A percentile compares a stretch with the other conserved stretches of the same genome.
phyloP scores from a whole-genome alignment of 179 eudicot species.

The Beta corolliflora region DNA sequence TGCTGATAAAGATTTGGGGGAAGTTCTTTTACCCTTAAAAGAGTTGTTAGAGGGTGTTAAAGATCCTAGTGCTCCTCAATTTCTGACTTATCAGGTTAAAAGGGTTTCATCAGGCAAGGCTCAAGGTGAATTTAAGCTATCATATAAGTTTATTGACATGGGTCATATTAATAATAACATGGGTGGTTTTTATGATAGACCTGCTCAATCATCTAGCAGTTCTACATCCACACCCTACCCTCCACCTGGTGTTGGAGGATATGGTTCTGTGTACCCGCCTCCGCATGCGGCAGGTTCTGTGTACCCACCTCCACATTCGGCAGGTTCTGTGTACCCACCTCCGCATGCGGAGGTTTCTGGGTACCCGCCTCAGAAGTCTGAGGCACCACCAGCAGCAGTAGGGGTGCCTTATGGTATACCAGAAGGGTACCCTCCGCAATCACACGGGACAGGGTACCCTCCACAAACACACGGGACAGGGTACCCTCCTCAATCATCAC shows the following conservation, averaged over 20 bases:
- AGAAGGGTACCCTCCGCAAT: conserved; percentile 27
- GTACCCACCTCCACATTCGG: conserved; percentile 7
- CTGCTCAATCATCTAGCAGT: conserved; percentile 23
- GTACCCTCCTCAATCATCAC: neutral
- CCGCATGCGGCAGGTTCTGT: neutral
- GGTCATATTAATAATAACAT: neutral
- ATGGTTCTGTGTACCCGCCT: neutral
- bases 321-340: neutral
- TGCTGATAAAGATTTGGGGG: conserved; percentile 55
- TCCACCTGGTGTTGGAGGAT: conserved; percentile 7
- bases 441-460: conserved; percentile 20
- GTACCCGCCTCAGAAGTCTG: conserved; percentile 20
- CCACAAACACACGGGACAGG: neutral
- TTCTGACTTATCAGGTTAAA: conserved; percentile 41
- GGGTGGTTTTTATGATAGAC: neutral
- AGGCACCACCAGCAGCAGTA: neutral
- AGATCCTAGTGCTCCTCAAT: conserved; percentile 25
- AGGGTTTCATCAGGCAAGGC: conserved; percentile 35
- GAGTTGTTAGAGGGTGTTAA: conserved; percentile 38
- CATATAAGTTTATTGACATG: conserved; percentile 33
- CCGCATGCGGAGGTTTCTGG: neutral
- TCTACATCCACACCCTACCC: neutral
- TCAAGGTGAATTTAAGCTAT: conserved; percentile 46
- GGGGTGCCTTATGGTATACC: neutral
- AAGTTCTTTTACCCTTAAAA: conserved; percentile 40